These are phyloP conservation scores for Hippophae gyantsensis DNA, from an alignment of 306 rosid species.

Conservation along the genomic window DNA sequence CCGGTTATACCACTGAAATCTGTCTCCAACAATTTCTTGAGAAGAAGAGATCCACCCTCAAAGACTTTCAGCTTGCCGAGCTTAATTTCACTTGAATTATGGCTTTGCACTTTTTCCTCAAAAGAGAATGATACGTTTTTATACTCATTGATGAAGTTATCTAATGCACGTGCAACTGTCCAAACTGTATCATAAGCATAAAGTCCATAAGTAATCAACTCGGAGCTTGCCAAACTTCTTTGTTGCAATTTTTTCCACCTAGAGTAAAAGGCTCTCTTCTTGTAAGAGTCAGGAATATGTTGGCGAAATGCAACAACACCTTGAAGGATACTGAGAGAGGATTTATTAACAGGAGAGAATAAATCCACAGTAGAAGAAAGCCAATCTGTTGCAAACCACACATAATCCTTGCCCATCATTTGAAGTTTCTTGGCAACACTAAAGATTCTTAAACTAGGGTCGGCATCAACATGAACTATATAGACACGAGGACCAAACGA, in stretches of 20 bases:
- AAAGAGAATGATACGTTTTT: slow-evolving; percentile 46
- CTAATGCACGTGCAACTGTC: slow-evolving; percentile 63
- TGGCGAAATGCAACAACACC: slow-evolving; percentile 82
- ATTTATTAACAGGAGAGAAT: slow-evolving; percentile 24
- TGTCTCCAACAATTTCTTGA: slow-evolving; percentile 34
- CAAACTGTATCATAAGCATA: slow-evolving; percentile 79
- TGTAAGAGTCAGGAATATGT: slow-evolving; percentile 52
- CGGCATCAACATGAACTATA: slow-evolving; percentile 68
- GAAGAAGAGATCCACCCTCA: slow-evolving; percentile 56
- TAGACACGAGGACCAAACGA: slow-evolving; percentile 61
- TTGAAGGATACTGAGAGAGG: slow-evolving; percentile 41
- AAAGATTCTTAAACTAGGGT: slow-evolving; percentile 60
- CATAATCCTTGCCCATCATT: slow-evolving; percentile 66
- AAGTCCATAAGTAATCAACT: slow-evolving; percentile 57
- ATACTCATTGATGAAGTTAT: slow-evolving; percentile 32
- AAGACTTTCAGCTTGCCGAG: slow-evolving; percentile 61
- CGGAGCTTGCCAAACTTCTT: slow-evolving; percentile 29
- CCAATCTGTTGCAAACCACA: slow-evolving; percentile 92
- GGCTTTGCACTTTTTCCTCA: slow-evolving; percentile 20
- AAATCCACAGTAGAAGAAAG: slow-evolving; percentile 71
- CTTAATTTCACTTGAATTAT: slow-evolving; percentile 33
- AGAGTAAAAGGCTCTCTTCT: slow-evolving; percentile 41
- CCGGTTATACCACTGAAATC: slow-evolving; percentile 79
- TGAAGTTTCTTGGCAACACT: slow-evolving; percentile 49
- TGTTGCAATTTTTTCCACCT: slow-evolving; percentile 48